phyloP scores from a whole-genome alignment of 805 yeast genomes.

The Jamesozyma hellenica region DNA sequence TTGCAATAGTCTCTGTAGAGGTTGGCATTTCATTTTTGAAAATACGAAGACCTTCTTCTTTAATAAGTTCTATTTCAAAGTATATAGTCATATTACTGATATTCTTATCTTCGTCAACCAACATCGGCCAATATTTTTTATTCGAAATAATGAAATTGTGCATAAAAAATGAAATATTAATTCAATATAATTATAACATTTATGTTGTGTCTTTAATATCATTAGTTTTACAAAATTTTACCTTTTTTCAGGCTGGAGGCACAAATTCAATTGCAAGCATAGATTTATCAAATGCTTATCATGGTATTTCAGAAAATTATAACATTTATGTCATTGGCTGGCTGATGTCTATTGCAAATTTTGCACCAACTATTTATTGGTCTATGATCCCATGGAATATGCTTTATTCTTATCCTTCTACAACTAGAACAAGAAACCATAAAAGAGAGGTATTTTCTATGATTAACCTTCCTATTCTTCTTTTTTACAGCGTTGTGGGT shows the following conservation, averaged over 20 bases:
- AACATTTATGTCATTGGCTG: constrained; percentile 63
- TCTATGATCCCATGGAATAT: constrained; percentile 30
- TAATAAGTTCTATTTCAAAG: constrained; percentile 10
- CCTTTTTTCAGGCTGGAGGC: constrained; percentile 81
- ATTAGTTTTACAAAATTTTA: constrained; percentile 56
- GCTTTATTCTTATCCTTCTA: constrained; percentile 2
- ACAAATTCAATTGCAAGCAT: constrained; percentile 88
- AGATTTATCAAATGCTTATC: constrained; percentile 84
- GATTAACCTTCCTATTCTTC: constrained; percentile 25
- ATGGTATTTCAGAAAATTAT: constrained; percentile 63
- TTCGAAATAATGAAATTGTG: constrained; percentile 23
- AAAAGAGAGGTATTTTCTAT: constrained; percentile 10
- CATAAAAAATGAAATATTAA: constrained; percentile 5
- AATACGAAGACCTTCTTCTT: constrained; percentile 1
- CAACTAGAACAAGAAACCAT: constrained; percentile 9
- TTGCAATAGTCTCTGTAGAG: constrained; percentile 28
- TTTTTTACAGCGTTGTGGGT: constrained; percentile 53
- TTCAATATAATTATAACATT: constrained; percentile 6
- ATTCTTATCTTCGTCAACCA: constrained; percentile 40
- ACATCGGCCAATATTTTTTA: constrained; percentile 40
- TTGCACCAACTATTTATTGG: constrained; percentile 82
- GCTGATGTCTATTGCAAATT: constrained; percentile 73
- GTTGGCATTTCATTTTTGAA: constrained; percentile 12
- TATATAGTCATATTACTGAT: constrained; percentile 34
- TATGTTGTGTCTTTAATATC: constrained; percentile 11